Evolutionary conservation across 768 basidiomycete genomes (phyloP).

Genomic region (Kwoniella shandongensis): DNA sequence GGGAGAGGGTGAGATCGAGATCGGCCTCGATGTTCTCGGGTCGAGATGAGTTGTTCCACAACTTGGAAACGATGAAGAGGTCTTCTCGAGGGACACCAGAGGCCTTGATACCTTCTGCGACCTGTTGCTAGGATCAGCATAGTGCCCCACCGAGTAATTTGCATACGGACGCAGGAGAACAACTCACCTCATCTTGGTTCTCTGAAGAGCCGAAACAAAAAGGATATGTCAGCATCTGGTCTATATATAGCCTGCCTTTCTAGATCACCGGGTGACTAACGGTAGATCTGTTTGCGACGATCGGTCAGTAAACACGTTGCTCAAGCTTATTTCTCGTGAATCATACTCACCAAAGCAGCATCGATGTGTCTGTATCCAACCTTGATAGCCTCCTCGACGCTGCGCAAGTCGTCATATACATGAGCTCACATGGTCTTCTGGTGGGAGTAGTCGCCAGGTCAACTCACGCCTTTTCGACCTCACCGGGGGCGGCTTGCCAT

Average conservation of each 20-base stretch:
- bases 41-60: constrained; percentile 75
- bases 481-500: constrained; percentile 31
- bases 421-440: constrained; percentile 3
- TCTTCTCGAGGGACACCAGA: constrained; percentile 76
- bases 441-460: too few species aligned
- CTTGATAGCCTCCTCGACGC: constrained; percentile 29
- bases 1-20: constrained; percentile 72
- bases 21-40: constrained; percentile 69
- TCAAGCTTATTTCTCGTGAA: not conserved
- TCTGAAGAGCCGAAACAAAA: not conserved
- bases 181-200: constrained; percentile 66
- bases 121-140: constrained; percentile 2
- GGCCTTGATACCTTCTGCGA: constrained; percentile 59
- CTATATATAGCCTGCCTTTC: too few species aligned
- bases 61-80: constrained; percentile 60
- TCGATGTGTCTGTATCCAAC: constrained; percentile 33
- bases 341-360: constrained; percentile 26
- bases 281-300: too few species aligned
- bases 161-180: constrained; percentile 47
- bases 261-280: too few species aligned
- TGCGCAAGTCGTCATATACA: constrained; percentile 3
- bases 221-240: not conserved
- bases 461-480: constrained; percentile 35
- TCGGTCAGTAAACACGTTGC: too few species aligned
- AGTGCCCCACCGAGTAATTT: constrained; percentile 72